These are phyloP conservation scores for Pythium periplocum DNA, from an alignment of 352 stramenopile species.

Conservation along the genomic window DNA sequence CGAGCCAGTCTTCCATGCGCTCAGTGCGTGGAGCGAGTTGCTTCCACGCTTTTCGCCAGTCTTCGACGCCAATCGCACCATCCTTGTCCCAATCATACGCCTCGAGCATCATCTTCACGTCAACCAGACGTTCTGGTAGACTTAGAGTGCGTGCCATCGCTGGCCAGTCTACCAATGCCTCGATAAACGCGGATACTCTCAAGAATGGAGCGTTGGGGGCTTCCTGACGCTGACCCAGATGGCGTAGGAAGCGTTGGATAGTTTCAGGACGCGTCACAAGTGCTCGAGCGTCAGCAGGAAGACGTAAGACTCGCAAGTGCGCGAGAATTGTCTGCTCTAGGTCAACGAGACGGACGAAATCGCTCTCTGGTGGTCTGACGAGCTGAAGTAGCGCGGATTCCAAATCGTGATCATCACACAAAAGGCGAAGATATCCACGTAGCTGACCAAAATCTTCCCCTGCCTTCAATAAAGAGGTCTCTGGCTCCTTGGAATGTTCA, in stretches of 20 bases:
- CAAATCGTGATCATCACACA: slow-evolving; percentile 8
- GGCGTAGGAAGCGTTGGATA: slow-evolving; percentile 2
- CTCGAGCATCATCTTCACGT: slow-evolving; percentile 40
- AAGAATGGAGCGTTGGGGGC: slow-evolving; percentile 4
- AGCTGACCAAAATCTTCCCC: slow-evolving; percentile 1
- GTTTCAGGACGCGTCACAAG: background rate
- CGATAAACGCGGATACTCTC: slow-evolving; percentile 33
- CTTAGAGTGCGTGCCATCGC: slow-evolving; percentile 15
- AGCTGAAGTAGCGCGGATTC: slow-evolving; percentile 3
- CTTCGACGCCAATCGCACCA: slow-evolving; percentile 27
- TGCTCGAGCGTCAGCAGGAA: slow-evolving; percentile 1
- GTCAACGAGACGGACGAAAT: slow-evolving; percentile 5
- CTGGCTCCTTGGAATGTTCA: background rate
- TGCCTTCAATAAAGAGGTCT: background rate
- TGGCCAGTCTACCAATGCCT: slow-evolving; percentile 42
- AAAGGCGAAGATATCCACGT: slow-evolving; percentile 4
- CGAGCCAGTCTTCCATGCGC: slow-evolving; percentile 31
- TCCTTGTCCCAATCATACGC: slow-evolving; percentile 41
- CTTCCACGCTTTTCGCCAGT: slow-evolving; percentile 48
- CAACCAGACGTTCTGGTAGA: slow-evolving; percentile 31
- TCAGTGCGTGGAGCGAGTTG: slow-evolving; percentile 6
- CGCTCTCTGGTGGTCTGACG: no score
- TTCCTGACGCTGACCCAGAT: no score
- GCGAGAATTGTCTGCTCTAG: background rate
- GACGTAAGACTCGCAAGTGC: slow-evolving; percentile 5